Evolutionary conservation across 208 protist species (phyloP).

Genomic region (Trypanosoma brucei): DNA sequence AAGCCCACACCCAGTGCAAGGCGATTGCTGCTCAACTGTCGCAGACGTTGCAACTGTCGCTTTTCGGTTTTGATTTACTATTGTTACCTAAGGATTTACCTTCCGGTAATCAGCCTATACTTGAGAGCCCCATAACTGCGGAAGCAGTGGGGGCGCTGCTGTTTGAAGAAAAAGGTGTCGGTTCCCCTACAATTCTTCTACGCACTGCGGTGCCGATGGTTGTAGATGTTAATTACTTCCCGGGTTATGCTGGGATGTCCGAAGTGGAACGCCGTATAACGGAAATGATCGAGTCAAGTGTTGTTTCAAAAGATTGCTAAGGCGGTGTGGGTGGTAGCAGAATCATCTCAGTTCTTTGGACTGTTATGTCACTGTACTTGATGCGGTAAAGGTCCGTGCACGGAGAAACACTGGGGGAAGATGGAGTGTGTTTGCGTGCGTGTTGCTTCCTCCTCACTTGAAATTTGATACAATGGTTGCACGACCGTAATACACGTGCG

Average conservation of each 20-base stretch:
- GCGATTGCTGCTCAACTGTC: conserved; percentile 35
- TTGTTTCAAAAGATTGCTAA: background rate
- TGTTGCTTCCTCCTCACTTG: no score
- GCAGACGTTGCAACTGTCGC: conserved; percentile 38
- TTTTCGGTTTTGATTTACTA: conserved; percentile 84
- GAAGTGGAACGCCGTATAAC: conserved; percentile 43
- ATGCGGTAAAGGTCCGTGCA: no score
- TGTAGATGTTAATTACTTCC: conserved; percentile 88
- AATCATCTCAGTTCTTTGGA: no score
- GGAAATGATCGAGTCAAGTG: conserved; percentile 30
- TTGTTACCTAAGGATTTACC: conserved; percentile 44
- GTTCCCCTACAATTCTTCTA: conserved; percentile 47
- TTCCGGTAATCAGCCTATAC: background rate
- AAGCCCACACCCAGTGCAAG: conserved; percentile 30
- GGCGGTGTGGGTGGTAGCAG: background rate
- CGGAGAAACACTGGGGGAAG: no score
- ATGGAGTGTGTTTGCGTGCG: no score
- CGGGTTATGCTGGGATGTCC: conserved; percentile 60
- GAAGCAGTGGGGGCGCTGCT: conserved; percentile 5
- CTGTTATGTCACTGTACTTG: no score
- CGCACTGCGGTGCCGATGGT: conserved; percentile 48
- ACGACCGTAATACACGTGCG: no score
- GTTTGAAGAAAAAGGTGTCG: conserved; percentile 54
- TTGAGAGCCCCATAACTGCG: background rate
- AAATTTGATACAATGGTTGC: no score